Percentiles rank a stretch among this genome's conserved stretches.
Evolutionary conservation across 805 yeast species (phyloP).

Genomic region (Ascoidea tarda): DNA sequence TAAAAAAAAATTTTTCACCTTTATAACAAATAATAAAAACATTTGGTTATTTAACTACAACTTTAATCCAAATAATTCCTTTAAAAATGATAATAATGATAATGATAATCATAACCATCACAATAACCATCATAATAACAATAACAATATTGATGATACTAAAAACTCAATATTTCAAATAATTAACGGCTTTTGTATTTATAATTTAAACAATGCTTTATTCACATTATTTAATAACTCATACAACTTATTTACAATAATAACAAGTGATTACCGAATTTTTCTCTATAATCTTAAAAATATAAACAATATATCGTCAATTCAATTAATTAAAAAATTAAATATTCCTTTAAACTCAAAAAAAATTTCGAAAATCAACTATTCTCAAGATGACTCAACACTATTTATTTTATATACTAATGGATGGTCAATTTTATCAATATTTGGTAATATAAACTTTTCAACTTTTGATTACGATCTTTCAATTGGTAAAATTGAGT

Average conservation of each 20-base stretch:
- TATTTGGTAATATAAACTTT: conserved; percentile 15
- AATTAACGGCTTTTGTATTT: conserved; percentile 7
- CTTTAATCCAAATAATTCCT: not conserved
- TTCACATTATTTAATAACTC: conserved; percentile 4
- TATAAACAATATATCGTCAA: not conserved
- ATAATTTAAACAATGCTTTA: conserved; percentile 3
- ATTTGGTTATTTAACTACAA: conserved; percentile 9
- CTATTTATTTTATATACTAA: conserved; percentile 9
- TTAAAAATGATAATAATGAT: too few relatives aligned
- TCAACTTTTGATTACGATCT: conserved; percentile 11
- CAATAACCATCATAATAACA: too few relatives aligned
- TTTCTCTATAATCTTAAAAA: conserved; percentile 5
- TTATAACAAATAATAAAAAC: conserved; percentile 7
- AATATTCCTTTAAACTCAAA: conserved; percentile 8
- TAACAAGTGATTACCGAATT: conserved; percentile 5
- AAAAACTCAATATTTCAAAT: conserved; percentile 2
- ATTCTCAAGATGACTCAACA: conserved; percentile 6
- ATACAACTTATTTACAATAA: conserved; percentile 4
- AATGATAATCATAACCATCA: too few relatives aligned
- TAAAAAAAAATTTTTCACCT: conserved; percentile 2
- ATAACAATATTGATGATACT: too few relatives aligned
- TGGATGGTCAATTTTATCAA: conserved; percentile 16
- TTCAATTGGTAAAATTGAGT: conserved; percentile 6
- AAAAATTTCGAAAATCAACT: conserved; percentile 3
- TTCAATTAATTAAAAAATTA: conserved; percentile 7